Percentiles rank a stretch among this genome's conserved stretches.
phyloP scores from a whole-genome alignment of 164 flowering plant genomes.

The Chloranthus sessilifolius region DNA sequence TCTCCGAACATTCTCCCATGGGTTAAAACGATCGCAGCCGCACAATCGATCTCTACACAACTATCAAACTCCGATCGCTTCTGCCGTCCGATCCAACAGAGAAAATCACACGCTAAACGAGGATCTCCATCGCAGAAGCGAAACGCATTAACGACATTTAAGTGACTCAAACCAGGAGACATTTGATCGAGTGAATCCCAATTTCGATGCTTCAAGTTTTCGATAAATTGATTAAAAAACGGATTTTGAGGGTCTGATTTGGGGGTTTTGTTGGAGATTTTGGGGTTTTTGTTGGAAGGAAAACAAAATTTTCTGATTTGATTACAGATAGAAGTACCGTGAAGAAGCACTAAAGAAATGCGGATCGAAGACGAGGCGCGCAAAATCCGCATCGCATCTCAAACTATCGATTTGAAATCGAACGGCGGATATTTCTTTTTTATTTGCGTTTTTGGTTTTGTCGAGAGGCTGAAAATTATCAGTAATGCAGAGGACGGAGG shows the following conservation, averaged over 20 bases:
- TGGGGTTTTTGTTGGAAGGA: not conserved
- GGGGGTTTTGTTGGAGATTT: not conserved
- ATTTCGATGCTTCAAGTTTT: not conserved
- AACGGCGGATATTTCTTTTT: no score
- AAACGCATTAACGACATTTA: not conserved
- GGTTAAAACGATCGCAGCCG: slow-evolving; percentile 1
- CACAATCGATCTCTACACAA: not conserved
- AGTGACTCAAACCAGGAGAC: not conserved
- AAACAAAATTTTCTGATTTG: not conserved
- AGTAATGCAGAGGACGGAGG: no score
- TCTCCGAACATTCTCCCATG: not conserved
- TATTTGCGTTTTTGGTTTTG: no score
- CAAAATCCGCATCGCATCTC: no score
- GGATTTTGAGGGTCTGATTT: not conserved
- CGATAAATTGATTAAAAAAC: not conserved
- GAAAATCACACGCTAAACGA: not conserved
- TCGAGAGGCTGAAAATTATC: no score
- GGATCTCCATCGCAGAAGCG: not conserved
- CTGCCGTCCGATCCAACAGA: not conserved
- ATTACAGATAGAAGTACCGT: not conserved
- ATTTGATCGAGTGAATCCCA: not conserved
- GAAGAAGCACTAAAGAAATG: not conserved
- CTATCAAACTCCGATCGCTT: not conserved
- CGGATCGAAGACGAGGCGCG: not conserved
- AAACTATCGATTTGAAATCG: no score